These are phyloP conservation scores for Bathelium albidoporum DNA, from an alignment of 495 filamentous ascomycete species.

Conservation along the genomic window DNA sequence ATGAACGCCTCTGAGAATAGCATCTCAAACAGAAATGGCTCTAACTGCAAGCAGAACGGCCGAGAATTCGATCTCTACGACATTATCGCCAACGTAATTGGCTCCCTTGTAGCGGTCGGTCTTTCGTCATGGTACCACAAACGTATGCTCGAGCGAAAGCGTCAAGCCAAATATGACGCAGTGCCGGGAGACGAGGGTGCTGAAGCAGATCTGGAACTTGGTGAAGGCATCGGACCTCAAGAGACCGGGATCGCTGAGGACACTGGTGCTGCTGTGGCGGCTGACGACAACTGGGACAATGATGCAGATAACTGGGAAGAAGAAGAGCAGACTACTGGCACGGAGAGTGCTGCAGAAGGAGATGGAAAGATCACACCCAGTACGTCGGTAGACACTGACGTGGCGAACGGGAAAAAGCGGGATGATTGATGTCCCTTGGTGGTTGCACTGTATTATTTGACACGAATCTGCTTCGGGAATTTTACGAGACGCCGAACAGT, in stretches of 20 bases:
- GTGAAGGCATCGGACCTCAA: conserved; percentile 21
- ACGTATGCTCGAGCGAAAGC: conserved; percentile 84
- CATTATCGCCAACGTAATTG: conserved; percentile 77
- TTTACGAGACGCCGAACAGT: neutral
- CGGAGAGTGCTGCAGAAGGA: conserved; percentile 4
- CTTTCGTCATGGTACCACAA: conserved; percentile 86
- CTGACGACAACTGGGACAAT: conserved; percentile 29
- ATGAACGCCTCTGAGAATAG: neutral
- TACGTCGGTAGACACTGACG: conserved; percentile 3
- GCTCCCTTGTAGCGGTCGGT: conserved; percentile 58
- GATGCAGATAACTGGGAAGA: conserved; percentile 25
- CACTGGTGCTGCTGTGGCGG: conserved; percentile 29
- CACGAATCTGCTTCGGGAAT: neutral
- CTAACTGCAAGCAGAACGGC: conserved; percentile 39
- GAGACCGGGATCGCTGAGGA: conserved; percentile 21
- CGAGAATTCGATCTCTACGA: conserved; percentile 77
- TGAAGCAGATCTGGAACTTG: conserved; percentile 34
- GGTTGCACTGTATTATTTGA: neutral
- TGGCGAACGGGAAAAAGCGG: conserved; percentile 9
- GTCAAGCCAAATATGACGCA: conserved; percentile 59
- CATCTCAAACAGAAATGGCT: neutral
- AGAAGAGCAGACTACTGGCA: conserved; percentile 9
- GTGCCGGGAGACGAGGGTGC: conserved; percentile 44
- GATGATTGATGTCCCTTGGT: conserved; percentile 3
- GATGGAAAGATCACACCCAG: conserved; percentile 7